Evolutionary conservation across 2,329 filamentous ascomycete species (phyloP), one percentile per base, ranked within the genome.

Genomic region (Fusarium globosum): DNA sequence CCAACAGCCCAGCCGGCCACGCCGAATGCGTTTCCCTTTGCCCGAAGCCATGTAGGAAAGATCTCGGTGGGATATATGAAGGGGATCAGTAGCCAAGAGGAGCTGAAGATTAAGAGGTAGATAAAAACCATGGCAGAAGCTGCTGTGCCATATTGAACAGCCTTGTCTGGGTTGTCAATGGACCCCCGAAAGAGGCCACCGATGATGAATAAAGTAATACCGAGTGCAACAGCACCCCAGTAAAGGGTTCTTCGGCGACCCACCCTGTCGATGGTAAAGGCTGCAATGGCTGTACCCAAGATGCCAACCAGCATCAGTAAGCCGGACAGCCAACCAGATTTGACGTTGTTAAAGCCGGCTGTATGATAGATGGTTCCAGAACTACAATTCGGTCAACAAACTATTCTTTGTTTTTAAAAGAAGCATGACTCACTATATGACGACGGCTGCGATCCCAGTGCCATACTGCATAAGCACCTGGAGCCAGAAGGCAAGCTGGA

Each of bases 261-360:
- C 38, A 84, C 73, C 28, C 77, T 74, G 58, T 84, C 82, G 30
- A 84, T 77, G 28, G 80, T 80, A 49, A 82, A 85, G 6, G 86
- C 86, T 67, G 83, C 85, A 71, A 87, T 85, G 52, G 86, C 83
- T 12, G 86, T 88, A 8, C 85, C 85, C 14, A 87, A 59, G 43
- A 88, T 86, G 20, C 86, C 86, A 58, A 88, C 82, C 2, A 85
- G 86, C 52, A 87, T 88, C 8, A 87, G 73, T 13, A 85, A 83
- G 14, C 85, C 86, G 4, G 86, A 84, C 18, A 88, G 81, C 36
- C 86, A 75, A 33, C 65, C 67, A 13, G 69, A 62, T 28, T 62
- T 65, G 15, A 65, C 20, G 9, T 20, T 26, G 12, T 38, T 48
- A 35, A 65, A 65, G 8, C 62, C 62, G 15, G 57, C 62, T 20